Evolutionary conservation across 2,329 filamentous ascomycete species (phyloP), one percentile per base, ranked within the genome.

Genomic region (Penicillium frequentans): DNA sequence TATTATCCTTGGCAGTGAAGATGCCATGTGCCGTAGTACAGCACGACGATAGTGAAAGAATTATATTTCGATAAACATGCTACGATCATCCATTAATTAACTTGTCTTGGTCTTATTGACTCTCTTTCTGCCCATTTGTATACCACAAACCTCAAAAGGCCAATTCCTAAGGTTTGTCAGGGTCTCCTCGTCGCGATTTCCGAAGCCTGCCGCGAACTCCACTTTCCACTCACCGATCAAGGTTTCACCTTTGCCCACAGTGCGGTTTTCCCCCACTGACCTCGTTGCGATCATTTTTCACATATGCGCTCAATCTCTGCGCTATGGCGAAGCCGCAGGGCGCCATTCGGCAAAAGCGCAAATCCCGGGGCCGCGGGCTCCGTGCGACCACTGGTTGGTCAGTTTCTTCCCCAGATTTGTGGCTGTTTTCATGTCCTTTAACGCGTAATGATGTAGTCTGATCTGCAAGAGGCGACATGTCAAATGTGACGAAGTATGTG

Each of bases 361-460:
- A 69, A 55, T 70, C 68, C 49, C 67, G 68, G 1, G 65, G 68
- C 4, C 64, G 68, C 26, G 68, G 68, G 26, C 51, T 70, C 24
- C 67, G 68, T 29, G 64, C 68, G 45, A 69, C 64, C 27, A 68
- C 68, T 24, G 68, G 68, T 35, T 70, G 68, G 68, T 70, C 39
- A 42, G 65, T 64, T 45, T 44, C 26, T 55, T 44, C 39, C 57
- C 47, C 45, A 39, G 23, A 56, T 53, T 52, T 52, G 23, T 54
- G 50, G 31, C 46, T 16, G 42, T 35, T 52, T 49, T 23, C 27
- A 43, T 44, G 35, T 33, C 29, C 10, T 29, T 52, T 60, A 45
- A 64, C 49, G 24, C 21, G 21, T 44, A 23, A 21, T 16, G 35
- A 5, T 31, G 5, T 33, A 70, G 68, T 52, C 53, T 68, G 19